phyloP scores from a whole-genome alignment of 1,284 basidiomycete genomes.

The Cryptococcus sp. region DNA sequence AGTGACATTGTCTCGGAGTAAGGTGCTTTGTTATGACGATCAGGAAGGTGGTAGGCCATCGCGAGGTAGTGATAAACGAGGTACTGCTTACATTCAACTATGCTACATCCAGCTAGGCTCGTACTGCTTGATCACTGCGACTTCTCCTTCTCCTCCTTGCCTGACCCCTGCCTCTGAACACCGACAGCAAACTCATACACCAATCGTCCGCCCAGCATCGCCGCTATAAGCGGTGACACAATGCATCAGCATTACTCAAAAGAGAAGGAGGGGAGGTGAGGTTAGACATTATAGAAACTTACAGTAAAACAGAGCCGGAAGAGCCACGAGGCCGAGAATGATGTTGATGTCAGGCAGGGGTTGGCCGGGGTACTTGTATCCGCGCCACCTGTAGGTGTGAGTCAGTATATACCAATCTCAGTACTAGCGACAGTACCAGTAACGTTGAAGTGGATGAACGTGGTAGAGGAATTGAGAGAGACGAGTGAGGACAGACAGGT shows the following conservation, averaged over 20 bases:
- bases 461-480: too few species aligned
- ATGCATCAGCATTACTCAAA: too few species aligned
- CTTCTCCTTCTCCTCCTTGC: constrained; percentile 28
- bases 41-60: too few species aligned
- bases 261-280: too few species aligned
- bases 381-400: constrained; percentile 27
- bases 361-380: constrained; percentile 26
- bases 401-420: background rate
- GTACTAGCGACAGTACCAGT: too few species aligned
- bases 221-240: constrained; percentile 15
- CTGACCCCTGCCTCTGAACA: constrained; percentile 37
- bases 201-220: constrained; percentile 31
- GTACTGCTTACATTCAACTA: too few species aligned
- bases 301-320: constrained; percentile 41
- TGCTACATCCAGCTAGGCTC: too few species aligned
- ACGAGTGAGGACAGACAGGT: background rate
- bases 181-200: constrained; percentile 42
- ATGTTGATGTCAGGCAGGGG: constrained; percentile 28
- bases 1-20: too few species aligned
- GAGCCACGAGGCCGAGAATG: constrained; percentile 26
- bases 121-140: background rate
- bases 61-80: too few species aligned
- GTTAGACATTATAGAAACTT: constrained; percentile 11
- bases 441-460: too few species aligned
- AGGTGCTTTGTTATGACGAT: too few species aligned